These are phyloP conservation scores for Monosporozyma unispora DNA, from an alignment of 805 yeast species.

Conservation along the genomic window DNA sequence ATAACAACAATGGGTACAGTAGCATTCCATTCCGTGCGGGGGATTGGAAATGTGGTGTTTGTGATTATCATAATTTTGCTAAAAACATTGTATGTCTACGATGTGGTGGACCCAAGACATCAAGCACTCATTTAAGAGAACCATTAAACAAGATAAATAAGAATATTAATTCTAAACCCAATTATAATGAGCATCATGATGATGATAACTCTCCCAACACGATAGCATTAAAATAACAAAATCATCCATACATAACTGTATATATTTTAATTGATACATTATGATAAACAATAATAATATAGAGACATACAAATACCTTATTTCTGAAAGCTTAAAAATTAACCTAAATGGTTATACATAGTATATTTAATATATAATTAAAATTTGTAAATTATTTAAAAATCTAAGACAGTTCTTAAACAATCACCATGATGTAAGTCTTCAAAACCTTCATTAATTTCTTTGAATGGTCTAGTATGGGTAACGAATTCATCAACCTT, in stretches of 20 bases:
- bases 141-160: not conserved
- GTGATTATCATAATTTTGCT: slow-evolving; percentile 87
- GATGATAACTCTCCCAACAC: too few relatives aligned
- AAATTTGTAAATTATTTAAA: not conserved
- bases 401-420: slow-evolving; percentile 78
- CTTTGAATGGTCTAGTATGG: slow-evolving; percentile 67
- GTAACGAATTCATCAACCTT: slow-evolving; percentile 95
- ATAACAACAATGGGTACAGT: slow-evolving; percentile 18
- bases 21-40: slow-evolving; percentile 92
- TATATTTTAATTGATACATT: not conserved
- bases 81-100: slow-evolving; percentile 79
- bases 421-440: slow-evolving; percentile 93
- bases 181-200: slow-evolving; percentile 4
- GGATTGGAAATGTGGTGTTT: slow-evolving; percentile 85
- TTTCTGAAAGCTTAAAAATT: too few relatives aligned
- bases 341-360: not conserved
- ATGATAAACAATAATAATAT: not conserved
- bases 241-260: not conserved
- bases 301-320: not conserved
- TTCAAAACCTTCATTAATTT: slow-evolving; percentile 83
- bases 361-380: not conserved
- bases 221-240: not conserved
- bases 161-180: not conserved
- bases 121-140: slow-evolving; percentile 4
- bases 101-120: slow-evolving; percentile 63